Evolutionary conservation across 2,329 filamentous ascomycete species (phyloP).

Genomic region (Alternaria conjuncta): DNA sequence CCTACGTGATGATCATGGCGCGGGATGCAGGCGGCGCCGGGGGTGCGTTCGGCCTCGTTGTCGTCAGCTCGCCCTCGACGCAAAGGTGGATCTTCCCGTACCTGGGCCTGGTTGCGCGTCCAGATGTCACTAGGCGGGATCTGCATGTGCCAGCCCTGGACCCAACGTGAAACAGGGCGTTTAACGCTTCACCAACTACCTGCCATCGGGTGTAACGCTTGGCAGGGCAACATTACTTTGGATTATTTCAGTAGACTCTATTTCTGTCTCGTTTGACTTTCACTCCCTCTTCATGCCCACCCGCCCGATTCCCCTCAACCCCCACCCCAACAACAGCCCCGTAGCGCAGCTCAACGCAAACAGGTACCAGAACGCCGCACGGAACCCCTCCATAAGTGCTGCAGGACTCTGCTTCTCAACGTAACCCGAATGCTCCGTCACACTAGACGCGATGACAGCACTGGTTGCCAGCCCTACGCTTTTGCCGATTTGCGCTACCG

Average conservation of each 20-base stretch:
- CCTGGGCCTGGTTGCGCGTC: background rate
- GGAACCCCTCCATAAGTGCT: constrained; percentile 51
- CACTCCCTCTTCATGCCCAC: constrained; percentile 53
- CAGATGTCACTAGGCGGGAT: background rate
- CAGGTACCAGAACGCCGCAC: constrained; percentile 52
- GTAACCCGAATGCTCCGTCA: constrained; percentile 29
- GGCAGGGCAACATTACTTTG: constrained; percentile 3
- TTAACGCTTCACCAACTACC: too few species aligned
- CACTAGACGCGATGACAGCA: constrained; percentile 46
- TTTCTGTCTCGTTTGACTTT: background rate
- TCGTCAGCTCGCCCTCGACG: constrained; percentile 2
- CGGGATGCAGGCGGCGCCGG: background rate
- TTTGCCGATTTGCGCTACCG: constrained; percentile 53
- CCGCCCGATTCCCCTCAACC: constrained; percentile 53
- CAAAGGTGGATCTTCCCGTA: constrained; percentile 9
- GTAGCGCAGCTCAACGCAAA: constrained; percentile 47
- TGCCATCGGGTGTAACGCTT: constrained; percentile 7
- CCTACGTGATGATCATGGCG: constrained; percentile 2
- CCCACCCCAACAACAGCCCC: constrained; percentile 45
- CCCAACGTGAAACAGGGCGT: background rate
- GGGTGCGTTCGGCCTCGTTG: background rate
- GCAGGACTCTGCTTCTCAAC: constrained; percentile 39
- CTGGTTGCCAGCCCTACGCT: constrained; percentile 49
- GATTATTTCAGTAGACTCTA: background rate
- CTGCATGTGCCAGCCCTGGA: background rate